Conservation (phyloP, 306 rosid genomes). For the Vachellia collinsii region DNA sequence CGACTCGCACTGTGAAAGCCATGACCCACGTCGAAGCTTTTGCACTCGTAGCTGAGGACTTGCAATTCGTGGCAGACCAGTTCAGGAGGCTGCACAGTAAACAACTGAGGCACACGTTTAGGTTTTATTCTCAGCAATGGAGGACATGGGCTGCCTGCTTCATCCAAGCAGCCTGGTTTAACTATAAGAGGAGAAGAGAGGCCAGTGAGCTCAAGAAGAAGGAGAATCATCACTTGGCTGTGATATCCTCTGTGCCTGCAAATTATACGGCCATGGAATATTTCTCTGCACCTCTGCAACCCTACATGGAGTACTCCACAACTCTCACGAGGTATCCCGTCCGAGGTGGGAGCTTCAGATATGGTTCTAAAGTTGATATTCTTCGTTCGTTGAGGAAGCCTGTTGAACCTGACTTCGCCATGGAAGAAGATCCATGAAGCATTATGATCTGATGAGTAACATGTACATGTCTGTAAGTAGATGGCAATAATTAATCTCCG, state of each 20-base stretch:
- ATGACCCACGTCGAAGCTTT: conserved; percentile 67
- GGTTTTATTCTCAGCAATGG: conserved; percentile 60
- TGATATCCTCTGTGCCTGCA: conserved; percentile 9
- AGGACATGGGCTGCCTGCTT: conserved; percentile 69
- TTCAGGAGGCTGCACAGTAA: conserved; percentile 63
- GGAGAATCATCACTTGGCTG: conserved; percentile 27
- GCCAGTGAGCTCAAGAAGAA: conserved; percentile 45
- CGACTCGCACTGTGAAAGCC: conserved; percentile 59
- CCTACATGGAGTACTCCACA: conserved; percentile 10
- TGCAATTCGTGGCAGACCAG: conserved; percentile 58
- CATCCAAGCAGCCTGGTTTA: conserved; percentile 72
- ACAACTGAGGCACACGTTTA: conserved; percentile 51
- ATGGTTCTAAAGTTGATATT: conserved; percentile 47
- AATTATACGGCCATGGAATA: conserved; percentile 25
- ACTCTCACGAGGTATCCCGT: conserved; percentile 23
- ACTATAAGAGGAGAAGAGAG: conserved; percentile 49
- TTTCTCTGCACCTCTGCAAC: conserved; percentile 51
- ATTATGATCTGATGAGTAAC: not conserved
- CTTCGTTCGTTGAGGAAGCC: conserved; percentile 56
- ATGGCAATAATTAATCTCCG: not conserved
- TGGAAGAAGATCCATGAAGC: conserved; percentile 41
- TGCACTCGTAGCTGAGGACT: conserved; percentile 58
- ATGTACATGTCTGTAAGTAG: no score
- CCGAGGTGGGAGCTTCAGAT: conserved; percentile 51
- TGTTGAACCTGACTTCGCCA: conserved; percentile 55